Base-by-base conservation (phyloP, 2,329 filamentous ascomycete species). In the Hypoxylon sp. region DNA sequence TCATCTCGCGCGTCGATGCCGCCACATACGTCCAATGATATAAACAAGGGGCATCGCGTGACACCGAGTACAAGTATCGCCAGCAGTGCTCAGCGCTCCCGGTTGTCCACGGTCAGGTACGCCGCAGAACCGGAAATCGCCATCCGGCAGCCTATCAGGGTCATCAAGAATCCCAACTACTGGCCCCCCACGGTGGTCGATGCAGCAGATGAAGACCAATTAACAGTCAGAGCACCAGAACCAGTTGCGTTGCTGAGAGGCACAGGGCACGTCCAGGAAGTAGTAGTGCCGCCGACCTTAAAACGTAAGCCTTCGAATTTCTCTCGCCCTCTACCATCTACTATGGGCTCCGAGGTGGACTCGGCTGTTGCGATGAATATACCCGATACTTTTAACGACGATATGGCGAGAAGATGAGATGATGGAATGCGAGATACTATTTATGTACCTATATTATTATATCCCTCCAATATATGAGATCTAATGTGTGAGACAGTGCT, bases 51-150 rank as follows among this genome's bases (percentile, higher is more conserved):
- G 10, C 62, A 65, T 28, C 68, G 60, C 30, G 65, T 36, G 7
- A 68, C 69, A 7, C 69, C 74, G 1, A 75, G 73, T 67, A 74
- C 72, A 38, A 76, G 74, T 58, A 73, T 74, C 19, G 60, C 73
- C 1, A 72, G 70, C 41, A 73, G 68, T 60, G 53, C 66, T 6
- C 69, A 69, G 7, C 73, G 72, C 62, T 75, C 75, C 21, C 67
- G 72, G 10, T 38, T 76, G 1, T 74, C 74, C 3, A 74, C 74
- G 2, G 73, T 75, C 36, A 63, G 75, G 10, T 76, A 76, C 59
- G 74, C 74, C 7, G 65, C 71, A 11, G 32, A 71, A 64, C 75
- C 75, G 5, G 74, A 75, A 58, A 61, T 76, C 55, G 74, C 75
- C 5, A 69, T 76, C 9, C 71, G 72, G 6, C 74, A 76, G 56